phyloP scores from a whole-genome alignment of 805 yeast species.

The Saccharomycopsis capsularis region DNA sequence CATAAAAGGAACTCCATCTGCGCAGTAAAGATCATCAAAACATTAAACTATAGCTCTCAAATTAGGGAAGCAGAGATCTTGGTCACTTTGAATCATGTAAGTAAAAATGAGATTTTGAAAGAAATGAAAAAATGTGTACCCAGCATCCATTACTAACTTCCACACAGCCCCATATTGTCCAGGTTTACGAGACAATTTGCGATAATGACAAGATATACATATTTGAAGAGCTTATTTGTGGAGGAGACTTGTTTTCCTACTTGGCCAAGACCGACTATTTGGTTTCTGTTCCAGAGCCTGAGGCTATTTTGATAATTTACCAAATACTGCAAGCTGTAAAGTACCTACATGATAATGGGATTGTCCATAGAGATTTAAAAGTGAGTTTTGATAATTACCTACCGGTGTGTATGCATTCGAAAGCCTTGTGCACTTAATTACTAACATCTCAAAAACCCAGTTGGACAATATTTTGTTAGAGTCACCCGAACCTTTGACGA shows the following conservation, averaged over 20 bases:
- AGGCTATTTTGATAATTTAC: constrained; percentile 43
- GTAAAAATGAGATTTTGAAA: too few species aligned
- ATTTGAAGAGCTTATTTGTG: constrained; percentile 31
- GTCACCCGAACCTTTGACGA: constrained; percentile 45
- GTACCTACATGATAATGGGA: constrained; percentile 45
- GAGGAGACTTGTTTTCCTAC: constrained; percentile 55
- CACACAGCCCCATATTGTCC: constrained; percentile 42
- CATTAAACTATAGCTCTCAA: constrained; percentile 27
- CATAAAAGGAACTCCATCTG: constrained; percentile 28
- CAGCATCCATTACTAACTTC: background rate
- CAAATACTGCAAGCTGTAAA: constrained; percentile 51
- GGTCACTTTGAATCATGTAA: constrained; percentile 34
- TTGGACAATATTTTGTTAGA: constrained; percentile 56
- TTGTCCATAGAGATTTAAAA: constrained; percentile 64
- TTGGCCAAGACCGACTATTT: constrained; percentile 31
- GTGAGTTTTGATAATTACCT: constrained; percentile 11
- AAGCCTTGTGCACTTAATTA: background rate
- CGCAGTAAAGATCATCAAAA: constrained; percentile 44
- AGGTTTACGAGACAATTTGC: constrained; percentile 33
- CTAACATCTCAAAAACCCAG: too few species aligned
- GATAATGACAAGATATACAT: constrained; percentile 33
- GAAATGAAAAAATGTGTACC: too few species aligned
- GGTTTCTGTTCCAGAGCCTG: constrained; percentile 44
- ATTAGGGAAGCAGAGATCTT: constrained; percentile 40
- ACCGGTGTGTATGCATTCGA: too few species aligned